phyloP scores from a whole-genome alignment of 805 yeast genomes.

The Debaryomyces tyrocola region DNA sequence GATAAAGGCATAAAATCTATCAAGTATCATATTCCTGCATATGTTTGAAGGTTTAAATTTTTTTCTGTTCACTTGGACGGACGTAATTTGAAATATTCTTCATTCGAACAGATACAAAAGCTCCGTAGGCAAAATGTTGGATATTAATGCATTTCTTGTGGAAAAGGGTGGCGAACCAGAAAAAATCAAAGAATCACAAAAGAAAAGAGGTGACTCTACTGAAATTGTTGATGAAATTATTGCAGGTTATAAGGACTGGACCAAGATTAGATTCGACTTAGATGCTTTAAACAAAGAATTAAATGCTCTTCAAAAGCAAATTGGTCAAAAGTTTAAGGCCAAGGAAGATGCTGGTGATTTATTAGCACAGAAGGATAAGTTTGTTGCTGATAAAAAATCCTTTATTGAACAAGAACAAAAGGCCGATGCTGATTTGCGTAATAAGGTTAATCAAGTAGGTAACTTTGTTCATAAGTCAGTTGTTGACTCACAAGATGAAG shows the following conservation, averaged over 20 bases:
- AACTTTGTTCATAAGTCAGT: slow-evolving; percentile 93
- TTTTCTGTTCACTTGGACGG: background rate
- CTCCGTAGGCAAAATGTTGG: slow-evolving; percentile 61
- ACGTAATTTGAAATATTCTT: background rate
- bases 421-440: slow-evolving; percentile 72
- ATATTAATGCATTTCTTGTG: slow-evolving; percentile 85
- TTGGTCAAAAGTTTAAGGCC: slow-evolving; percentile 88
- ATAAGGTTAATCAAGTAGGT: slow-evolving; percentile 87
- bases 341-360: slow-evolving; percentile 92
- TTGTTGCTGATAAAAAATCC: slow-evolving; percentile 67
- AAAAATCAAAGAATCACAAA: slow-evolving; percentile 80
- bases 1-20: background rate
- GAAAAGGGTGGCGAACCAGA: slow-evolving; percentile 98
- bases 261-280: slow-evolving; percentile 73
- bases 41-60: background rate
- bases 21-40: background rate
- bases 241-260: slow-evolving; percentile 89
- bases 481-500: slow-evolving; percentile 85
- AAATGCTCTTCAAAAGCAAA: slow-evolving; percentile 88
- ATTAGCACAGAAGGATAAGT: slow-evolving; percentile 74
- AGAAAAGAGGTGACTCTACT: slow-evolving; percentile 91
- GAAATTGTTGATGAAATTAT: slow-evolving; percentile 96
- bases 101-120: slow-evolving; percentile 1
- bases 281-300: slow-evolving; percentile 87
- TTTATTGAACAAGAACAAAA: slow-evolving; percentile 69